These are phyloP conservation scores for Nitzschia inconspicua DNA, from an alignment of 108 stramenopile genomes.

Conservation along the genomic window DNA sequence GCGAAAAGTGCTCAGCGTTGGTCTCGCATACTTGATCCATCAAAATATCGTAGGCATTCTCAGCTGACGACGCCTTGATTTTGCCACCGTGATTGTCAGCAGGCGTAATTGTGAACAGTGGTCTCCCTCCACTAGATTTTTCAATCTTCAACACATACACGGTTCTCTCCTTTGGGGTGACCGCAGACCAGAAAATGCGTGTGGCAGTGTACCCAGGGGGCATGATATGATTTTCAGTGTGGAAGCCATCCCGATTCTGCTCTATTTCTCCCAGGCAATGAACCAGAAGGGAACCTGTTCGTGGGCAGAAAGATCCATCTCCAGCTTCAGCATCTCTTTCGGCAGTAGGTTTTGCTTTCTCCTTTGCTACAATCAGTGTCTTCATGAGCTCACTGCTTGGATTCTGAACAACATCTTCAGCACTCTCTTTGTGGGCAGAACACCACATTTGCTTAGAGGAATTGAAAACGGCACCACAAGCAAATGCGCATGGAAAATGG, in stretches of 20 bases:
- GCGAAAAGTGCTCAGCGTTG: conserved; percentile 46
- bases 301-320: conserved; percentile 26
- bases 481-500: conserved; percentile 63
- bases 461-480: conserved; percentile 56
- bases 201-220: conserved; percentile 59
- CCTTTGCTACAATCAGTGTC: conserved; percentile 39
- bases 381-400: conserved; percentile 61
- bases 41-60: conserved; percentile 34
- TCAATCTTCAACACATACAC: conserved; percentile 59
- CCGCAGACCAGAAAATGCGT: conserved; percentile 66
- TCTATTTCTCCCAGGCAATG: conserved; percentile 62
- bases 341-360: conserved; percentile 17
- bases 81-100: conserved; percentile 39
- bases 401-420: conserved; percentile 27
- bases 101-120: conserved; percentile 47
- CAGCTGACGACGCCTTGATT: conserved; percentile 25
- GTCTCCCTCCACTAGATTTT: conserved; percentile 8
- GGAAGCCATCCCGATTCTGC: conserved; percentile 48
- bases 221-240: conserved; percentile 50
- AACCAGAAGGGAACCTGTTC: conserved; percentile 49
- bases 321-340: conserved; percentile 23
- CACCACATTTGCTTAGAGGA: conserved; percentile 47
- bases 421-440: conserved; percentile 25
- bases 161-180: conserved; percentile 37
- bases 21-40: conserved; percentile 32